Base-by-base conservation (phyloP, 306 rosid genomes). In the Canavalia ensiformis region DNA sequence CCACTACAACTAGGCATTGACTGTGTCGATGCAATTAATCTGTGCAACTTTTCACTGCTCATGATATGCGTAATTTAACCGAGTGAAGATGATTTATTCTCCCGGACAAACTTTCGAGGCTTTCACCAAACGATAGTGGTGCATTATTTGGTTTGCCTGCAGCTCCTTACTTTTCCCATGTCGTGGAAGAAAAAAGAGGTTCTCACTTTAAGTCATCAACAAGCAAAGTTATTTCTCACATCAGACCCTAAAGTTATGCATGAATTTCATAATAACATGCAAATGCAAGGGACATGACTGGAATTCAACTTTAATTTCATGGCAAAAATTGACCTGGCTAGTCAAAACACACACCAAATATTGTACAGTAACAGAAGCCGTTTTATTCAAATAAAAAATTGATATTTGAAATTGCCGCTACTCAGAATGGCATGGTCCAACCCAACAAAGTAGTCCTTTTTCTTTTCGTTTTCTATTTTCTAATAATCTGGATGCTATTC, bases 191-290 rank as follows among this genome's bases (percentile, higher is more conserved):
- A 84, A 82, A 68, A 29, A 72, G 87, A 25, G 81, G 77, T 45
- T 69, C 56, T 74, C 37, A 57, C 90, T 88, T 91, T 89, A 88
- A 87, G 90, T 93, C 86, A 82, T 41, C 39, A 77, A 77, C 66
- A 93, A 93, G 96, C 90, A 91, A 93, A 84, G 88, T 76, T 76
- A 63, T 82, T 13, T 30, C 41, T n/a, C 78, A 31, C 55, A 68
- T 52, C 65, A 46, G 3, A 44, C 33, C 68, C 75, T 42, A 13
- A 25, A 62, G 41, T 49, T 18, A 35, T 18, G 66, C 57, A 50
- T 68, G 49, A 80, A 58, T 65, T 62, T 65, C 78, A 74, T 83
- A 68, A 81, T 65, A 45, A 65, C 66, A 65, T 44, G 78, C 51
- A 78, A 75, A 69, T 78, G 67, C 39, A 30, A 51, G 56, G 66